phyloP scores from a whole-genome alignment of 179 eudicot genomes.

The Heliamphora pulchella region DNA sequence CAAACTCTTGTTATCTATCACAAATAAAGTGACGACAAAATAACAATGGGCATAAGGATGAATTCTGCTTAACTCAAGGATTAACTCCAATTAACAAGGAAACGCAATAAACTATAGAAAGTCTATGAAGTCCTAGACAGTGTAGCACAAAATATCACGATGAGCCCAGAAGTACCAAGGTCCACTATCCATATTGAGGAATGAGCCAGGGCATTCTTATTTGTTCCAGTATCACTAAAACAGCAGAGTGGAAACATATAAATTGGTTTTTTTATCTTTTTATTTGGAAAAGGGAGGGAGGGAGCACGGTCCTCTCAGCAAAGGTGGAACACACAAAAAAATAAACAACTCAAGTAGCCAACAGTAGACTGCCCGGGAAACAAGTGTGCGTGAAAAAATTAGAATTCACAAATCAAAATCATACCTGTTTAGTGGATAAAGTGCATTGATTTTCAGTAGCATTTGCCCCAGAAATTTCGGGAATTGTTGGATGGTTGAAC shows the following conservation, averaged over 20 bases:
- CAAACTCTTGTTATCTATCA: neutral
- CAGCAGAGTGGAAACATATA: constrained; percentile 10
- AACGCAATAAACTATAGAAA: neutral
- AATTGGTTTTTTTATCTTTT: neutral
- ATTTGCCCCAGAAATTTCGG: constrained; percentile 22
- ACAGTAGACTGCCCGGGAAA: neutral
- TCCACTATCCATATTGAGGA: neutral
- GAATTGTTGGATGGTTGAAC: constrained; percentile 18
- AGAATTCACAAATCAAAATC: neutral
- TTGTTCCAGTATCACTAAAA: neutral
- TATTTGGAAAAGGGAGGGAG: neutral
- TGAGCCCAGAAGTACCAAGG: neutral
- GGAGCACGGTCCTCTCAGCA: neutral
- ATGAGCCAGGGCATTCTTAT: neutral
- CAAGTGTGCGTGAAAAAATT: neutral
- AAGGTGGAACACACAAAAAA: no score
- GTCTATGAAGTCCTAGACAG: neutral
- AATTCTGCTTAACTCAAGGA: no score
- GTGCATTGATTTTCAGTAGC: constrained; percentile 22
- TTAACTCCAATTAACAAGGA: neutral
- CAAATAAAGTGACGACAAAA: no score
- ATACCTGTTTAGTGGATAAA: constrained; percentile 34
- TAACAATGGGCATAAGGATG: neutral
- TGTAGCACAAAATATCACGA: neutral
- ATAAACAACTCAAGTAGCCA: neutral